These are phyloP conservation scores for Postia placenta DNA, from an alignment of 768 basidiomycete genomes.

Conservation along the genomic window DNA sequence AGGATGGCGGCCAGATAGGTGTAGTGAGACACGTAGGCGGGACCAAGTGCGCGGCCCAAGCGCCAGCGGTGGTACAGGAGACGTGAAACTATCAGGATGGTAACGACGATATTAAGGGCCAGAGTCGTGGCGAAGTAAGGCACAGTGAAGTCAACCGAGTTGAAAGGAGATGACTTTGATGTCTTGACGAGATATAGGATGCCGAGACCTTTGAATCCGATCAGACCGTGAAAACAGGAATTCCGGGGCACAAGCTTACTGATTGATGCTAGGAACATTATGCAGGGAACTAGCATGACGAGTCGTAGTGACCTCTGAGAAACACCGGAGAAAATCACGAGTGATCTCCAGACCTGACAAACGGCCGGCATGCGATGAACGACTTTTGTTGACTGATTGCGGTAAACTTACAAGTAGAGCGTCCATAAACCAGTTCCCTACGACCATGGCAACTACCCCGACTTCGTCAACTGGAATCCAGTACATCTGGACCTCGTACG, in stretches of 20 bases:
- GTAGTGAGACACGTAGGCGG: conserved; percentile 7
- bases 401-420: not conserved
- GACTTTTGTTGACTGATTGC: no score
- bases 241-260: not conserved
- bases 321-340: not conserved
- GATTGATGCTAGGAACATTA: not conserved
- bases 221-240: not conserved
- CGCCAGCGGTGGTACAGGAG: conserved; percentile 16
- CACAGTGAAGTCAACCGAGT: conserved; percentile 12
- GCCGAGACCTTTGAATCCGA: not conserved
- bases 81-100: conserved; percentile 17
- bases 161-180: not conserved
- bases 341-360: not conserved
- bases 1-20: conserved; percentile 21
- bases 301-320: not conserved
- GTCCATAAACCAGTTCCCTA: conserved; percentile 4
- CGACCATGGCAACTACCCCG: not conserved
- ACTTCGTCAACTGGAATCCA: not conserved
- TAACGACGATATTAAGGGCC: conserved; percentile 21
- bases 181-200: not conserved
- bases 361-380: no score
- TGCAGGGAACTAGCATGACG: not conserved
- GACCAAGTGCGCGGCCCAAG: not conserved
- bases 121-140: conserved; percentile 22
- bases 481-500: not conserved